Evolutionary conservation across 768 basidiomycete species (phyloP).

Genomic region (Lactarius akahatsu): DNA sequence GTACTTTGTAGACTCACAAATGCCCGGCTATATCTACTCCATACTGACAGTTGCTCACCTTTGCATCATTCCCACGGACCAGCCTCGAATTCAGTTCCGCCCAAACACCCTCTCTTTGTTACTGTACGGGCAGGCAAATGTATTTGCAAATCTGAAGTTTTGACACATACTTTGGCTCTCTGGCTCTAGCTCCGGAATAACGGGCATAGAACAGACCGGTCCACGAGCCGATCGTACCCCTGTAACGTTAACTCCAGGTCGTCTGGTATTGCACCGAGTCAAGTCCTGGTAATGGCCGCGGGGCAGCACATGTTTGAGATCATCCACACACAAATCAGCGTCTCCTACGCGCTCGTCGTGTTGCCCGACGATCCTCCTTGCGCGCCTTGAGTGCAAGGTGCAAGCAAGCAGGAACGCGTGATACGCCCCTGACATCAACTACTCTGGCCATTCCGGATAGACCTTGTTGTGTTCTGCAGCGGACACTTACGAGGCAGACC

Average conservation of each 20-base stretch:
- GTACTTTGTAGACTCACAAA: too few relatives aligned
- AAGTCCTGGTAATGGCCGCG: neutral
- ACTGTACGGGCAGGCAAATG: too few relatives aligned
- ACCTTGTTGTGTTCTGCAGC: slow-evolving; percentile 14
- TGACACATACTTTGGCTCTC: neutral
- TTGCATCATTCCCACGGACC: neutral
- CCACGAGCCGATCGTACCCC: too few relatives aligned
- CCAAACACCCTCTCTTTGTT: too few relatives aligned
- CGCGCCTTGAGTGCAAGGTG: neutral
- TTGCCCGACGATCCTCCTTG: slow-evolving; percentile 10
- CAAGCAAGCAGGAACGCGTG: slow-evolving; percentile 5
- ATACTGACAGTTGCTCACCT: too few relatives aligned
- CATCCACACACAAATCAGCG: neutral
- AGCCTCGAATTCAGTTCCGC: neutral
- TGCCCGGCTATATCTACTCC: too few relatives aligned
- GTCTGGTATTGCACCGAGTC: neutral
- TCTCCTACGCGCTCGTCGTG: neutral
- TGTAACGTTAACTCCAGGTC: too few relatives aligned
- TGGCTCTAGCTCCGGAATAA: neutral
- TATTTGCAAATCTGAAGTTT: neutral
- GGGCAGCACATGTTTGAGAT: neutral
- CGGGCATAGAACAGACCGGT: too few relatives aligned
- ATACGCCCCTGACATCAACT: neutral
- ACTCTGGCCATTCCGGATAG: slow-evolving; percentile 19
- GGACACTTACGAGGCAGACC: slow-evolving; percentile 17